phyloP scores from a whole-genome alignment of 106 monocot genomes.

The Alisma plantagoaquatica region DNA sequence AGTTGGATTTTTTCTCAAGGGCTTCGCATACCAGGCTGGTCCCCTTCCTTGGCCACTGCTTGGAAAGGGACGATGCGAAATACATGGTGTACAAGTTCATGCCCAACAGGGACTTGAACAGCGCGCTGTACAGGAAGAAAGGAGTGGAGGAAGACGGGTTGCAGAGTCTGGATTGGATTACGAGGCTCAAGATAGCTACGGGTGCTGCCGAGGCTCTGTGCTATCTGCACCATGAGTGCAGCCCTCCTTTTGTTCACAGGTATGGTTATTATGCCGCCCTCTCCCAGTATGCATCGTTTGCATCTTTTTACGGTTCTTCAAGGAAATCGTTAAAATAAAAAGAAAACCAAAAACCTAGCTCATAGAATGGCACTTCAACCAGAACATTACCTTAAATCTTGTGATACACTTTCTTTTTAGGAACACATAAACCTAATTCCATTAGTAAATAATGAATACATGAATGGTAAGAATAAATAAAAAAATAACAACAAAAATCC shows the following conservation, averaged over 20 bases:
- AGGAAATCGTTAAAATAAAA: too few species aligned
- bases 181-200: conserved; percentile 80
- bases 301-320: too few species aligned
- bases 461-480: too few species aligned
- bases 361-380: too few species aligned
- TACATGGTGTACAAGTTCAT: conserved; percentile 67
- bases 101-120: conserved; percentile 47
- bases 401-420: too few species aligned
- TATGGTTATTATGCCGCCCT: conserved; percentile 16
- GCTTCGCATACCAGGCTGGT: conserved; percentile 51
- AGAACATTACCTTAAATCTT: too few species aligned
- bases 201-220: conserved; percentile 80
- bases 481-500: too few species aligned
- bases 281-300: too few species aligned
- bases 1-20: conserved; percentile 61
- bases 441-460: too few species aligned
- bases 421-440: too few species aligned
- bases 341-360: too few species aligned
- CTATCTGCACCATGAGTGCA: conserved; percentile 70
- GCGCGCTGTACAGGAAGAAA: conserved; percentile 37
- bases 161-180: conserved; percentile 92
- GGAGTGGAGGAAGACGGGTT: conserved; percentile 49
- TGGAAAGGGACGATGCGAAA: conserved; percentile 65
- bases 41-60: conserved; percentile 56
- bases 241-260: conserved; percentile 77